These are phyloP conservation scores for Candolleomyces eurysporus DNA, from an alignment of 768 basidiomycete genomes.

Conservation along the genomic window DNA sequence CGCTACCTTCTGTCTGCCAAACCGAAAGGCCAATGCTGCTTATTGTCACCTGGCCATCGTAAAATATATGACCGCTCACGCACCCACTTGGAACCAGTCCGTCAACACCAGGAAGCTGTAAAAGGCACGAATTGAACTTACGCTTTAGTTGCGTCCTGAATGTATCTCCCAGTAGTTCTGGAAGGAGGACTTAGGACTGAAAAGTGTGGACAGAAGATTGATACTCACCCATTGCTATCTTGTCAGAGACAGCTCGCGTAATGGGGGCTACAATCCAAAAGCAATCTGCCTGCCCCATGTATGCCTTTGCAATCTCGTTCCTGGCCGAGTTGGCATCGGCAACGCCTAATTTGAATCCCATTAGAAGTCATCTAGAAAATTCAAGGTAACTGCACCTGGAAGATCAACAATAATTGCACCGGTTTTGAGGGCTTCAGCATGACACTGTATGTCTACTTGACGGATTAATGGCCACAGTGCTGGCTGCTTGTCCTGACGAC, in stretches of 20 bases:
- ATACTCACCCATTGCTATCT: slow-evolving; percentile 50
- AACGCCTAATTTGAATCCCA: slow-evolving; percentile 33
- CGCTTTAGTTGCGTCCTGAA: slow-evolving; percentile 62
- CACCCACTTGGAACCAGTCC: background rate
- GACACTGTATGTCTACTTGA: slow-evolving; percentile 55
- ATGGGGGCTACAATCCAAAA: slow-evolving; percentile 69
- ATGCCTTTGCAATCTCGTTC: slow-evolving; percentile 59
- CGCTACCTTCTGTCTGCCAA: background rate
- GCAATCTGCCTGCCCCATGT: slow-evolving; percentile 63
- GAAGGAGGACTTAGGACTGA: background rate
- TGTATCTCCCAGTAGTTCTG: slow-evolving; percentile 60
- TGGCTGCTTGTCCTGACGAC: too few relatives aligned
- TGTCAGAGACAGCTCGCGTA: slow-evolving; percentile 60
- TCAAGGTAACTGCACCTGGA: slow-evolving; percentile 37
- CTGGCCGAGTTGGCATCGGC: slow-evolving; percentile 64
- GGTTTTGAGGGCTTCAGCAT: slow-evolving; percentile 47
- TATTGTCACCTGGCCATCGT: too few relatives aligned
- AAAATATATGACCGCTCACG: background rate
- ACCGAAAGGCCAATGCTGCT: background rate
- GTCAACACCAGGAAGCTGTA: slow-evolving; percentile 5
- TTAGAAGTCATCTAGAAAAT: background rate
- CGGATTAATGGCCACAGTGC: slow-evolving; percentile 64
- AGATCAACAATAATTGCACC: slow-evolving; percentile 61
- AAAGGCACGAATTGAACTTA: slow-evolving; percentile 23
- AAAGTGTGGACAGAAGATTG: background rate